These are phyloP conservation scores for Penicillium mononematosum DNA, from an alignment of 495 filamentous ascomycete species.

Conservation along the genomic window DNA sequence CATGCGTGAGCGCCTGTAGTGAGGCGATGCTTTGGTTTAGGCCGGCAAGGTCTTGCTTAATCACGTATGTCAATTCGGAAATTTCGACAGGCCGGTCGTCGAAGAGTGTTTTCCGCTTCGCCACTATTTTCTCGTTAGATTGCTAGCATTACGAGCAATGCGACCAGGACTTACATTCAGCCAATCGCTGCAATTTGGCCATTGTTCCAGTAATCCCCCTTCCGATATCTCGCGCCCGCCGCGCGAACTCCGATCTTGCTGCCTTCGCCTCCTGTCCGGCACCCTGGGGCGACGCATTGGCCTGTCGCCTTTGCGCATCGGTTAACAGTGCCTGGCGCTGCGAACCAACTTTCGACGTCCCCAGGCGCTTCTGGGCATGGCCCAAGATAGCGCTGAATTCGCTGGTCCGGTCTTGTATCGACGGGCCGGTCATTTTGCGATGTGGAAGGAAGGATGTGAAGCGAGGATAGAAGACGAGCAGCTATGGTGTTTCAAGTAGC, in stretches of 20 bases:
- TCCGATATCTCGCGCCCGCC: slow-evolving; percentile 84
- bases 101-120: slow-evolving; percentile 94
- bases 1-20: slow-evolving; percentile 68
- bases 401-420: slow-evolving; percentile 93
- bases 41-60: slow-evolving; percentile 93
- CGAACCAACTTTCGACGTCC: slow-evolving; percentile 65
- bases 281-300: slow-evolving; percentile 60
- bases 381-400: slow-evolving; percentile 90
- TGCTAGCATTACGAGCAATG: not conserved
- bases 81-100: slow-evolving; percentile 97
- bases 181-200: slow-evolving; percentile 88
- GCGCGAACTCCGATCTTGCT: slow-evolving; percentile 78
- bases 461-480: not conserved
- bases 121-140: slow-evolving; percentile 54
- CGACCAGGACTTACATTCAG: slow-evolving; percentile 61
- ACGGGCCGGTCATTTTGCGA: slow-evolving; percentile 55
- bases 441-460: slow-evolving; percentile 1
- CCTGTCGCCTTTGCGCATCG: slow-evolving; percentile 65
- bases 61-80: slow-evolving; percentile 90
- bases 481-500: slow-evolving; percentile 8
- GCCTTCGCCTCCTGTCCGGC: slow-evolving; percentile 40
- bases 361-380: slow-evolving; percentile 74
- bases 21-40: slow-evolving; percentile 83
- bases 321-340: slow-evolving; percentile 81
- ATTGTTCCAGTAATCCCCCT: slow-evolving; percentile 88